Base-by-base conservation (phyloP, 2,329 filamentous ascomycete genomes). In the Penicillium rolfsii region DNA sequence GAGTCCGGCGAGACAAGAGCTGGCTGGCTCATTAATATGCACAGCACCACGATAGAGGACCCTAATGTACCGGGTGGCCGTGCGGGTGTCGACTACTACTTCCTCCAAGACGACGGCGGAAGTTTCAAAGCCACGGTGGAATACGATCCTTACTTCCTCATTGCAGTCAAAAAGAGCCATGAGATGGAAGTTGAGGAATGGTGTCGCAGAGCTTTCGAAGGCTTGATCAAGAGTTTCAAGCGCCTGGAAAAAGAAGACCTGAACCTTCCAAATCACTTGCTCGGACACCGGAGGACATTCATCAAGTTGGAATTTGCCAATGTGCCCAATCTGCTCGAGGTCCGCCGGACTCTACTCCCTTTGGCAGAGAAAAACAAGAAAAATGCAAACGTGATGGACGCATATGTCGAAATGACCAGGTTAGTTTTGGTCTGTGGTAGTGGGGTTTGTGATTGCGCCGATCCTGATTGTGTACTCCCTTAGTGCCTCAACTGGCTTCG, bases 151-250 rank as follows among this genome's bases (percentile, higher is more conserved):
- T 99, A 99, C 80, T 97, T 99, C 70, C 79, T 99, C 62, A 87
- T 99, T 56, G 94, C 93, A 0, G 91, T 93, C 55, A 95, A 93
- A 77, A 91, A 89, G 72, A 91, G 93, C 7, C 88, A 88, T 70
- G 96, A 99, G 79, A 85, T 87, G 55, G 96, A 99, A 77, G 95
- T 97, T 1, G 96, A 99, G 75, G 95, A 99, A 80, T 99, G 93
- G 92, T 86, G 91, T 66, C 80, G 82, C 84, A 91, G 87, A 79
- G 90, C 77, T 80, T 96, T 78, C 62, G 95, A 92, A 66, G 94
- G 93, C 1, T 82, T 93, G 12, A 85, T 98, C 53, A 97, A 96
- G 81, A 83, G 81, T 53, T 83, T 96, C 45, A 87, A 85, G 73
- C 86, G 87, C 66, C 80, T 97, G 22, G 91, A 96, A 71, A 97